These are phyloP conservation scores for Barnettozyma botsteinii DNA, from an alignment of 805 yeast species.

Conservation along the genomic window DNA sequence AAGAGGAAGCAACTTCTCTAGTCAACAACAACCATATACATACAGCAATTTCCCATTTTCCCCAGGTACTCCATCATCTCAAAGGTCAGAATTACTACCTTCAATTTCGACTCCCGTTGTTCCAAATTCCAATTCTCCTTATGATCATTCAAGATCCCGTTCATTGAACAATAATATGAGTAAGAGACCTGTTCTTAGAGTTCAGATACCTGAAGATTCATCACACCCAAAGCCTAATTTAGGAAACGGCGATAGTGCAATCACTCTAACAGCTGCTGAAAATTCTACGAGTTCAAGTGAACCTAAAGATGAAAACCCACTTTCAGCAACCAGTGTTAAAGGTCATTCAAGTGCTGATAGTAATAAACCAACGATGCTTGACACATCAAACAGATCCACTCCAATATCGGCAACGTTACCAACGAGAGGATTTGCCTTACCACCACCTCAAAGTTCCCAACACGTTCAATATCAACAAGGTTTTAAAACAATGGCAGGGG, in stretches of 20 bases:
- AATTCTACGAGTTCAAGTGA: slow-evolving; percentile 6
- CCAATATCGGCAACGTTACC: slow-evolving; percentile 22
- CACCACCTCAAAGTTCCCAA: slow-evolving; percentile 27
- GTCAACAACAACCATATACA: slow-evolving; percentile 2
- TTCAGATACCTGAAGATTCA: slow-evolving; percentile 21
- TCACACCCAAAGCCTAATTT: slow-evolving; percentile 3
- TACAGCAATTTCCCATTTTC: slow-evolving; percentile 9
- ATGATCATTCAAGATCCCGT: slow-evolving; percentile 18
- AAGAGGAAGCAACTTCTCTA: slow-evolving; percentile 1
- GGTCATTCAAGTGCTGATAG: slow-evolving; percentile 10
- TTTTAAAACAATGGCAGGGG: slow-evolving; percentile 35
- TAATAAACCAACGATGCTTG: slow-evolving; percentile 13
- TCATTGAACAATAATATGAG: slow-evolving; percentile 20
- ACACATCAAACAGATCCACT: slow-evolving; percentile 13
- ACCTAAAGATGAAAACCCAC: slow-evolving; percentile 12
- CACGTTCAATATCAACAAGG: slow-evolving; percentile 12
- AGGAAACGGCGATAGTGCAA: slow-evolving; percentile 6
- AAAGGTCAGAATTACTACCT: slow-evolving; percentile 6
- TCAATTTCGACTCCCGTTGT: slow-evolving; percentile 9
- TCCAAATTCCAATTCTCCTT: slow-evolving; percentile 5
- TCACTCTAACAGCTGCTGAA: slow-evolving; percentile 16
- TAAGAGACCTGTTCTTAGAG: slow-evolving; percentile 24
- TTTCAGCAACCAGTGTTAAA: slow-evolving; percentile 8
- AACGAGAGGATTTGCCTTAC: slow-evolving; percentile 26
- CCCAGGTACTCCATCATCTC: slow-evolving; percentile 13